Percentiles rank a stretch among this genome's conserved stretches.
phyloP scores from a whole-genome alignment of 2,329 filamentous ascomycete genomes.

The Septoria linicola region DNA sequence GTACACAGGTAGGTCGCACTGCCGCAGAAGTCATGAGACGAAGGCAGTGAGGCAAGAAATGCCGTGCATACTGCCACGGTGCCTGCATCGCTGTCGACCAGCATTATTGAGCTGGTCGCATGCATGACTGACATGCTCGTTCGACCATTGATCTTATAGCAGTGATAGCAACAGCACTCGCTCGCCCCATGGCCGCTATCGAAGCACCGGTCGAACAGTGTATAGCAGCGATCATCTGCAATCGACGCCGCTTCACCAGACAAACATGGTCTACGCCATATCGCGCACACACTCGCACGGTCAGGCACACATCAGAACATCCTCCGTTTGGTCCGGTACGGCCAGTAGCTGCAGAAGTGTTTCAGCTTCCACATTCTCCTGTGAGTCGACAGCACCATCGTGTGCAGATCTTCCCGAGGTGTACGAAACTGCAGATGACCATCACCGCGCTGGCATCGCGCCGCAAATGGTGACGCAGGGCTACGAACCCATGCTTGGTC shows the following conservation, averaged over 20 bases:
- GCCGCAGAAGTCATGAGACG: neutral
- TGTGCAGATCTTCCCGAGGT: neutral
- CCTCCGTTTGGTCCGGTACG: too few species aligned
- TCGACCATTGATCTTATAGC: neutral
- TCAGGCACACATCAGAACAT: too few species aligned
- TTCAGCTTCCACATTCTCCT: too few species aligned
- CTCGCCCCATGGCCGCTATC: neutral
- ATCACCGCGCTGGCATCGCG: neutral
- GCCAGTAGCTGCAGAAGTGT: too few species aligned
- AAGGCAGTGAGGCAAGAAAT: too few species aligned
- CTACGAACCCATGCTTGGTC: constrained; percentile 3
- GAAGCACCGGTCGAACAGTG: constrained; percentile 38
- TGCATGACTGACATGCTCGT: neutral
- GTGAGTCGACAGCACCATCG: too few species aligned
- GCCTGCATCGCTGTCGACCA: neutral
- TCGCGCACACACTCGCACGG: too few species aligned
- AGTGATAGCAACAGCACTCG: neutral
- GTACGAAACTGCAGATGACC: constrained; percentile 1
- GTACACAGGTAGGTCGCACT: constrained; percentile 3
- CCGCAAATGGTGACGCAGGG: constrained; percentile 3
- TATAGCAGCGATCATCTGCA: constrained; percentile 43
- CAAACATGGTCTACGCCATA: too few species aligned
- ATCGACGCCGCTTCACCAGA: too few species aligned
- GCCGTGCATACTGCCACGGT: too few species aligned
- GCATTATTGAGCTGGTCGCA: neutral